phyloP scores from a whole-genome alignment of 2,329 filamentous ascomycete genomes.

The Tetracladium maxilliforme region DNA sequence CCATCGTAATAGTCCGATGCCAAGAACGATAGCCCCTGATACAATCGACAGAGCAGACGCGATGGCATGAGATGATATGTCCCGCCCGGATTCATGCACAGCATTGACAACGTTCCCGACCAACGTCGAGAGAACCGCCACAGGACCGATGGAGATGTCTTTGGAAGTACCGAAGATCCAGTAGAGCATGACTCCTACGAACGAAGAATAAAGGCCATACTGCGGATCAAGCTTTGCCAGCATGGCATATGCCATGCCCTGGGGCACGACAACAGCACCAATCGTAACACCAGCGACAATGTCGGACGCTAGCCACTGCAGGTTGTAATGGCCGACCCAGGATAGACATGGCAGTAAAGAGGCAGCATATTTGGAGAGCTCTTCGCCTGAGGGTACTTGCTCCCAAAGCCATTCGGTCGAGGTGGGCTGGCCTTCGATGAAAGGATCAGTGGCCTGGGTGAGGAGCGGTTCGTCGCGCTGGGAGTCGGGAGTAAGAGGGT shows the following conservation, averaged over 20 bases:
- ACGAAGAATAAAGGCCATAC: conserved; percentile 87
- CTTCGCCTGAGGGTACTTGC: conserved; percentile 39
- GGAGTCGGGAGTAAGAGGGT: too few relatives aligned
- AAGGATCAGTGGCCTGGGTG: conserved; percentile 56
- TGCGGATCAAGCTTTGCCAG: conserved; percentile 68
- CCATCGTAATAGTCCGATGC: conserved; percentile 63
- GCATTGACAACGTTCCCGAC: conserved; percentile 67
- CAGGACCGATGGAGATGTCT: conserved; percentile 93
- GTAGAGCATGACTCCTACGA: conserved; percentile 88
- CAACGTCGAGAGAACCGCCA: conserved; percentile 88
- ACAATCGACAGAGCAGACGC: conserved; percentile 70
- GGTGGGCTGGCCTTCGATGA: conserved; percentile 71
- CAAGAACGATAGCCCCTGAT: conserved; percentile 60
- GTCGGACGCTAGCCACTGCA: conserved; percentile 80
- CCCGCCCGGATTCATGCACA: conserved; percentile 38
- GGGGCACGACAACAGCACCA: conserved; percentile 73
- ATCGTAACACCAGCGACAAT: conserved; percentile 73
- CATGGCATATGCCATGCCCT: conserved; percentile 89
- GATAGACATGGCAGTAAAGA: conserved; percentile 74
- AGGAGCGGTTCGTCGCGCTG: too few relatives aligned
- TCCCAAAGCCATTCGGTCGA: conserved; percentile 56
- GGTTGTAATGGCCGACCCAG: conserved; percentile 86
- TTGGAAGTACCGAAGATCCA: conserved; percentile 99
- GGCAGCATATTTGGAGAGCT: conserved; percentile 44
- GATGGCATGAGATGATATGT: conserved; percentile 48